Percentiles rank a stretch among this genome's conserved stretches.
Evolutionary conservation across 2,329 filamentous ascomycete genomes (phyloP).

Genomic region (Diaporthe ilicicola): DNA sequence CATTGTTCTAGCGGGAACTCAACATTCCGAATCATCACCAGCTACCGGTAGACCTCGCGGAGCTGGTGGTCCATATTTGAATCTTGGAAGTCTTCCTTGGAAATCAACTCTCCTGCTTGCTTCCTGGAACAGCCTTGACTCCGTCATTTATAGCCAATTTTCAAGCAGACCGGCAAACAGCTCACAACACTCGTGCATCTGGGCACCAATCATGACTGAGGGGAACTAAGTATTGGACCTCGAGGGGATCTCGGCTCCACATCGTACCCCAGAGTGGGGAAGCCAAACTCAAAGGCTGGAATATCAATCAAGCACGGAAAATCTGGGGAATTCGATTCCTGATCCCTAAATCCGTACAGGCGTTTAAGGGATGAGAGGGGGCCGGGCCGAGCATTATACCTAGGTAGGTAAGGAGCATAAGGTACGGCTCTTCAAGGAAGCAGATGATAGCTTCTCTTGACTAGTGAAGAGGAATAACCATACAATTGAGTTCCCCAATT

Average conservation of each 20-base stretch:
- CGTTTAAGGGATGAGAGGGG: neutral
- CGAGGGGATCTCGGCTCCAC: neutral
- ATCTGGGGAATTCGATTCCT: neutral
- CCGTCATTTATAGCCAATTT: too few relatives aligned
- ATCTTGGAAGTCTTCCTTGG: neutral
- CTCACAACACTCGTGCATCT: neutral
- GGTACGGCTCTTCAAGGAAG: too few relatives aligned
- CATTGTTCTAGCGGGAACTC: neutral
- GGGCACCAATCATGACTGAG: neutral
- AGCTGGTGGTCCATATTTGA: neutral
- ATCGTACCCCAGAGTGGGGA: neutral
- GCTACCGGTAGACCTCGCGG: neutral
- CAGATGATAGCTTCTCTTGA: too few relatives aligned
- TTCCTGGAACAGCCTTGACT: neutral
- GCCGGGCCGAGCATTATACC: neutral
- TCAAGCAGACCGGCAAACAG: neutral
- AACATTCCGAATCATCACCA: neutral
- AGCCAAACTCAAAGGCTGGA: neutral
- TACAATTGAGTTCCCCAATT: too few relatives aligned
- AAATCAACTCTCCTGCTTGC: neutral
- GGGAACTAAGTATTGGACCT: neutral
- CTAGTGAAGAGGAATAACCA: too few relatives aligned
- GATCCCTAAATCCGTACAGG: neutral
- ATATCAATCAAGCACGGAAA: too few relatives aligned
- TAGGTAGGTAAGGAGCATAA: too few relatives aligned